phyloP scores from a whole-genome alignment of 352 stramenopile genomes.

The Blastocystis sp. region DNA sequence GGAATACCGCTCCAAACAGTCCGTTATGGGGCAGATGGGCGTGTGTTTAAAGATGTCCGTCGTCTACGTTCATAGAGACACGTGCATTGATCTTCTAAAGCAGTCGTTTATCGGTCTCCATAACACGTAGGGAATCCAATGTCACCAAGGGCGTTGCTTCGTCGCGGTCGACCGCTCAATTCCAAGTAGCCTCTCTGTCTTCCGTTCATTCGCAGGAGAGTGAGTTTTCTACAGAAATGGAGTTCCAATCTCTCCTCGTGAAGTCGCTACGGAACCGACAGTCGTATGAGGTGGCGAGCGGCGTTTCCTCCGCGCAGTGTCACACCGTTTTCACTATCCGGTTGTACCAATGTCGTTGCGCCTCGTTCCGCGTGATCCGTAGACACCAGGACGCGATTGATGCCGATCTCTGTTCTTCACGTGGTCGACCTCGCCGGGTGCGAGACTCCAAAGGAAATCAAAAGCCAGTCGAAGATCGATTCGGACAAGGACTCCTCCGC shows the following conservation, averaged over 20 bases:
- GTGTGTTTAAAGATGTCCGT: conserved; percentile 20
- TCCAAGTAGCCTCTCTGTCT: background rate
- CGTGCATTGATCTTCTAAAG: conserved; percentile 13
- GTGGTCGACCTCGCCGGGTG: conserved; percentile 45
- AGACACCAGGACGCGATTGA: background rate
- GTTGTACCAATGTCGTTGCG: background rate
- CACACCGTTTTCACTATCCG: conserved; percentile 22
- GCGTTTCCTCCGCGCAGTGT: background rate
- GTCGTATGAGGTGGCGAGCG: background rate
- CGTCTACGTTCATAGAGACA: conserved; percentile 14
- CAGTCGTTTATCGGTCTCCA: too few species aligned
- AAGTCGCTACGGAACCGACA: background rate
- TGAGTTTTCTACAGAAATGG: background rate
- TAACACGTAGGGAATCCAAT: too few species aligned
- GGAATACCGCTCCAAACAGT: background rate
- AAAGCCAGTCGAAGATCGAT: background rate
- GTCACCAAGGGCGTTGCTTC: too few species aligned
- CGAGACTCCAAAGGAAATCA: background rate
- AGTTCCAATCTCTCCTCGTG: background rate
- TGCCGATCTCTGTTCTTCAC: background rate
- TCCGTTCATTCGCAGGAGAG: background rate
- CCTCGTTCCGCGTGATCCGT: background rate
- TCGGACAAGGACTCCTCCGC: background rate
- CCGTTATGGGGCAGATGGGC: background rate
- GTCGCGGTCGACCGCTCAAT: too few species aligned